Conservation (phyloP, 139 green algal species). For the Coelastrella sp. region DNA sequence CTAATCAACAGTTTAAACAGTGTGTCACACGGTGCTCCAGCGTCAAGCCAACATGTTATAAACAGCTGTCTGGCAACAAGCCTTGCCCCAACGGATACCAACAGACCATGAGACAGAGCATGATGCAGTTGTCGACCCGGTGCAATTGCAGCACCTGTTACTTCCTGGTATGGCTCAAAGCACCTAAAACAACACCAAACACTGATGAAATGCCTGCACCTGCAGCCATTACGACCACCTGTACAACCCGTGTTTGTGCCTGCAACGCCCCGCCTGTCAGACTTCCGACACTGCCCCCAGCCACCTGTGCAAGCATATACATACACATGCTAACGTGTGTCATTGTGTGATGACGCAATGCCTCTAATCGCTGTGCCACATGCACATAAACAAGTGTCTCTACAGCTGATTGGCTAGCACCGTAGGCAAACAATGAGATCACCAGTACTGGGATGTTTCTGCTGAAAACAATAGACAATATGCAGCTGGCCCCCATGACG, state of each 20-base stretch:
- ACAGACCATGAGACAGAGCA: too few relatives aligned
- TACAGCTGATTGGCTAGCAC: not conserved
- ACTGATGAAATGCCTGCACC: not conserved
- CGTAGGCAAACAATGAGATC: not conserved
- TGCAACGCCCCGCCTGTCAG: not conserved
- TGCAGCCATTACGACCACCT: not conserved
- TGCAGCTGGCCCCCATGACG: not conserved
- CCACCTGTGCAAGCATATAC: not conserved
- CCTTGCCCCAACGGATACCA: too few relatives aligned
- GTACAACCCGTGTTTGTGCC: not conserved
- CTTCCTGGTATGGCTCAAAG: too few relatives aligned
- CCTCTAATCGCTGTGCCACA: not conserved
- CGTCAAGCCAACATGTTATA: too few relatives aligned
- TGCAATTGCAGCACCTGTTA: too few relatives aligned
- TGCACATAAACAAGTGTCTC: not conserved
- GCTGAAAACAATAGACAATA: not conserved
- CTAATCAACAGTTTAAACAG: too few relatives aligned
- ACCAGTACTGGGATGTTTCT: not conserved
- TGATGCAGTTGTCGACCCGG: too few relatives aligned
- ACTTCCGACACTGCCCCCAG: not conserved
- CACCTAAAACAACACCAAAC: not conserved
- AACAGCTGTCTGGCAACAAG: too few relatives aligned
- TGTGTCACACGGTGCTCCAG: too few relatives aligned
- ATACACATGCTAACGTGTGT: slow-evolving; percentile 8
- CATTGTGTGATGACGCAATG: not conserved